A percentile compares a stretch with the other conserved stretches of the same genome.
phyloP scores from a whole-genome alignment of 805 yeast species.

The Maudiozyma serrabonitensis region DNA sequence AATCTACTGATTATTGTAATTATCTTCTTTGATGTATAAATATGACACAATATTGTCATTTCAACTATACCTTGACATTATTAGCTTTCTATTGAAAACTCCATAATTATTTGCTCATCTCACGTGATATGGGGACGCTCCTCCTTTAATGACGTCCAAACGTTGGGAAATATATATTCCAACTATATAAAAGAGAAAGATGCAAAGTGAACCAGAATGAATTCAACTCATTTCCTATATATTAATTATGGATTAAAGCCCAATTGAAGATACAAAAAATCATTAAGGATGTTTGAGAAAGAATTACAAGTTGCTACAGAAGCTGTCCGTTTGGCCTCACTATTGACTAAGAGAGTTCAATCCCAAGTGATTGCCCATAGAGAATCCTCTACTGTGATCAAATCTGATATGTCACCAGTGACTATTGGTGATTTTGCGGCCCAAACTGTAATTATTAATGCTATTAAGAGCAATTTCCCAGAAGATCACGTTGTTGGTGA shows the following conservation, averaged over 20 bases:
- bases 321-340: constrained; percentile 84
- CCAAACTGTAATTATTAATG: constrained; percentile 84
- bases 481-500: constrained; percentile 86
- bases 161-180: neutral
- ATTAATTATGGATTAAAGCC: too few species aligned
- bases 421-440: constrained; percentile 95
- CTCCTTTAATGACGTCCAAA: neutral
- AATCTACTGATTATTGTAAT: too few species aligned
- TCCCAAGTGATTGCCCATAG: constrained; percentile 41
- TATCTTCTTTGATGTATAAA: too few species aligned
- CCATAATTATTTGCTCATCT: neutral
- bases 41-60: too few species aligned
- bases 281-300: constrained; percentile 37
- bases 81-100: too few species aligned
- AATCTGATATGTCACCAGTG: constrained; percentile 87
- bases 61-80: too few species aligned
- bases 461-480: constrained; percentile 73
- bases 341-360: constrained; percentile 57
- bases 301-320: constrained; percentile 76
- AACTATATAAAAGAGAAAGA: neutral
- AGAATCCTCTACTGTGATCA: constrained; percentile 53
- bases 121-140: neutral
- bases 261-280: too few species aligned
- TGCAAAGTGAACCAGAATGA: too few species aligned
- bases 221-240: too few species aligned